Evolutionary conservation across 1,284 basidiomycete species (phyloP).

Genomic region (Microbotryomycetes sp.): DNA sequence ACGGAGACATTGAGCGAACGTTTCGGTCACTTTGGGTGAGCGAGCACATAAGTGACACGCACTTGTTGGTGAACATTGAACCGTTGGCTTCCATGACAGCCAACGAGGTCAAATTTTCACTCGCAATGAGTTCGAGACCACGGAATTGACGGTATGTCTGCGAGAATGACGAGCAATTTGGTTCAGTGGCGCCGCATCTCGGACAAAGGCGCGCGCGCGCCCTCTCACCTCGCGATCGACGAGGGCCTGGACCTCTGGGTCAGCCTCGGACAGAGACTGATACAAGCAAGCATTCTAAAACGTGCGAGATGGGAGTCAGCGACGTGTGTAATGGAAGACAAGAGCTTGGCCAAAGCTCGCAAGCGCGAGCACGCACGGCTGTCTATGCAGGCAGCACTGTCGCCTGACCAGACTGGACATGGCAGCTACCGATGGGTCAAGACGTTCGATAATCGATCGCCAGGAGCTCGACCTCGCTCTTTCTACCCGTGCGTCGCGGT

Average conservation of each 20-base stretch:
- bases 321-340: not conserved
- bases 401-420: too few relatives aligned
- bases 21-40: not conserved
- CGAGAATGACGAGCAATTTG: not conserved
- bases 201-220: not conserved
- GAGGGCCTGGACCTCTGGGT: slow-evolving; percentile 92
- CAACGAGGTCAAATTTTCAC: slow-evolving; percentile 90
- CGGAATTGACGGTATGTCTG: slow-evolving; percentile 67
- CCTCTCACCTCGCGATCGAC: slow-evolving; percentile 78
- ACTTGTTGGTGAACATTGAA: slow-evolving; percentile 68
- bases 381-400: too few relatives aligned
- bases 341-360: too few relatives aligned
- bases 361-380: too few relatives aligned
- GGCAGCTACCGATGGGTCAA: too few relatives aligned
- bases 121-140: slow-evolving; percentile 93
- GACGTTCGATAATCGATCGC: not conserved
- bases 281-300: slow-evolving; percentile 56
- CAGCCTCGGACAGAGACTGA: slow-evolving; percentile 74
- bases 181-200: not conserved
- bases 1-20: not conserved
- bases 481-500: too few relatives aligned
- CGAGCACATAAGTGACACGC: not conserved
- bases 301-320: not conserved
- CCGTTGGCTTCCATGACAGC: slow-evolving; percentile 98
- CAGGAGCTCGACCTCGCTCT: too few relatives aligned